Percentiles rank a stretch among this genome's conserved stretches.
Conservation (phyloP, 2,329 filamentous ascomycete genomes). For the Cladosporium austrohemisphaericum region DNA sequence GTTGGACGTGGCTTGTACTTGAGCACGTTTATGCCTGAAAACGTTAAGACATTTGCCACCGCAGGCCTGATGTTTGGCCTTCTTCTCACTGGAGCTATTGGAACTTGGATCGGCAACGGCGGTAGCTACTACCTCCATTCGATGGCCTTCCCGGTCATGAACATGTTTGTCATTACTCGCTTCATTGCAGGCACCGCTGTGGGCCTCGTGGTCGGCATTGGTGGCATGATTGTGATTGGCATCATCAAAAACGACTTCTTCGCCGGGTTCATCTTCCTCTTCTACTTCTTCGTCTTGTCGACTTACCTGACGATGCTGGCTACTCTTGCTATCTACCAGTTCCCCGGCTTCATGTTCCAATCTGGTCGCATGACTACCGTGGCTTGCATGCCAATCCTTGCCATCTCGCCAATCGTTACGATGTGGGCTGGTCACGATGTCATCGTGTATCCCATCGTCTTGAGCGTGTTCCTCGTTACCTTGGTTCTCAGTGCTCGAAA, state of each 20-base stretch:
- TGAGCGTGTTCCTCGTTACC: conserved; percentile 51
- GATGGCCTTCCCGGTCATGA: conserved; percentile 54
- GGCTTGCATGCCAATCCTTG: conserved; percentile 52
- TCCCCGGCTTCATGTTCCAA: conserved; percentile 52
- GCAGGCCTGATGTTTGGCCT: conserved; percentile 55
- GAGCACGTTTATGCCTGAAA: conserved; percentile 52
- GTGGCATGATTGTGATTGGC: conserved; percentile 43
- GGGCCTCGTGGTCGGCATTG: conserved; percentile 49
- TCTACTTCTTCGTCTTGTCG: conserved; percentile 57
- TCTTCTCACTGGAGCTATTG: conserved; percentile 57
- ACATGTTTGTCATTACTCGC: conserved; percentile 54
- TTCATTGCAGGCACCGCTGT: conserved; percentile 44
- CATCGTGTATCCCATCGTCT: conserved; percentile 53
- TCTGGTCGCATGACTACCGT: conserved; percentile 58
- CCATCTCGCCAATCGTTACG: conserved; percentile 56
- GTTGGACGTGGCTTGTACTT: conserved; percentile 60
- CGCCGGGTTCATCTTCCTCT: conserved; percentile 54
- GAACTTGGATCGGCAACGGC: conserved; percentile 61
- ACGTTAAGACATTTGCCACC: conserved; percentile 49
- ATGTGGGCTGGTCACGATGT: conserved; percentile 53
- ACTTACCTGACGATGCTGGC: conserved; percentile 58
- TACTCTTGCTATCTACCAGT: conserved; percentile 42
- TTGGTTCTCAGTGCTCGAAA: conserved; percentile 53
- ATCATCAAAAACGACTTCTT: conserved; percentile 40
- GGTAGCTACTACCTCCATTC: conserved; percentile 60